Evolutionary conservation across 257 asterid species (phyloP), one percentile per base, ranked within the genome.

Genomic region (Salvia splendens): DNA sequence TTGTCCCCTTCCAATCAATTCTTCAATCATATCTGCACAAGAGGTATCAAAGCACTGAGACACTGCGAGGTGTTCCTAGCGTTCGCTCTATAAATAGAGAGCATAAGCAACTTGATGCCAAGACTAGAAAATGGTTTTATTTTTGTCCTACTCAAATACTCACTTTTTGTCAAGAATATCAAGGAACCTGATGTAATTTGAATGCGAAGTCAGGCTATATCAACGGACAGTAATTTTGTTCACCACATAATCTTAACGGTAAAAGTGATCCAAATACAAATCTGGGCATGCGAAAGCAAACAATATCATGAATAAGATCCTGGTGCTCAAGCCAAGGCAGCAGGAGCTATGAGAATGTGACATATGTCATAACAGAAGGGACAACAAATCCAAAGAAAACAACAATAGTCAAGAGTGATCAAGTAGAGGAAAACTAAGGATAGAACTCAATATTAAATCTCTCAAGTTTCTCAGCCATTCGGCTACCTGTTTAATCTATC

Each of bases 1-100:
- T 77, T 94, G 99, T 72, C 99, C 99, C 79, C 83, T 85, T 84
- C 98, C 89, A 58, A 94, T 84, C 49, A 94, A 69, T 65, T 94
- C 99, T 78, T 89, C 96, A 45, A 94, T 94, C 91, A 94, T 85
- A 69, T 91, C 99, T 94, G 93, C 83, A 48, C 9, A 73, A 24
- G 3, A 57, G 63, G 70, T 14, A 61, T 56, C n/a, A 45, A 61
- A 66, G 72, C 75, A 73, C 70, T 77, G 80, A 80, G 81, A 70
- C 68, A 78, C 81, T 65, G 69, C 9, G 35, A 16, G 30, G 15
- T 6, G 47, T 48, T 30, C 36, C 47, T 60, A 52, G 24, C 24
- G 24, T 20, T 20, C 24, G 24, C 1, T 20, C 24, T 20, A 20
- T 0, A 20, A 20, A 20, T 20, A 20, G 24, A 20, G 1, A 47